Evolutionary conservation across 1,284 basidiomycete species (phyloP), one percentile per base, ranked within the genome.

Genomic region (Trichosporon ovoides): DNA sequence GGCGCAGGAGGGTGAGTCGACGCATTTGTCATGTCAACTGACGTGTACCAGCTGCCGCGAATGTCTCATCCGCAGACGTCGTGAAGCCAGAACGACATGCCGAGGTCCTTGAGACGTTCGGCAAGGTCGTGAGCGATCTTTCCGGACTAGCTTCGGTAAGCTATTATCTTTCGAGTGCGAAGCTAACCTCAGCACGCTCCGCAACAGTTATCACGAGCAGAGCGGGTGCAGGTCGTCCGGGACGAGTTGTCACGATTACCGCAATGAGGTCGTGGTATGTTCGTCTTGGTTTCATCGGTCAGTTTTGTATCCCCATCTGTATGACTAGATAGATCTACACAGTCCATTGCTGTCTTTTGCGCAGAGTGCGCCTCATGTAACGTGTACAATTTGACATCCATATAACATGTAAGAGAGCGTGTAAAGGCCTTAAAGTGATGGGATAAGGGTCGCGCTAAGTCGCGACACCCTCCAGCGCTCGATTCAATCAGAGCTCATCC

Each of bases 181-280:
- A n/a, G 33, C 51, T 52, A 38, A 53, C 53, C 22, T 18, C 53
- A 78, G 76, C 61, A 62, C 37, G 70, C 69, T 6, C 74, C 74
- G 3, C 56, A 57, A n/a, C 73, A 76, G 57, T 53, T 74, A 7
- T 60, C 66, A 53, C 66, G 76, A 13, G 75, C 76, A 3, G 67
- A 74, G 58, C 62, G 76, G n/a, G 75, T 75, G 31, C 68, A 74
- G 49, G 67, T 68, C 12, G 75, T 78, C 18, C 66, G 68, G 54
- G 71, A 74, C 19, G 72, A 77, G 62, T 63, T 77, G 18, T 50
- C 58, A 10, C 49, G 56, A 4, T 31, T 62, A 9, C 61, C 61
- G 12, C 24, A 28, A 20, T 55, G 51, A 50, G 10, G 28, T 31
- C 28, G 28, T 31, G 4, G 6, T 16, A 5, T n/a, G 16, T 3